Evolutionary conservation across 2,329 filamentous ascomycete species (phyloP).

Genomic region (Catunica adiposa): DNA sequence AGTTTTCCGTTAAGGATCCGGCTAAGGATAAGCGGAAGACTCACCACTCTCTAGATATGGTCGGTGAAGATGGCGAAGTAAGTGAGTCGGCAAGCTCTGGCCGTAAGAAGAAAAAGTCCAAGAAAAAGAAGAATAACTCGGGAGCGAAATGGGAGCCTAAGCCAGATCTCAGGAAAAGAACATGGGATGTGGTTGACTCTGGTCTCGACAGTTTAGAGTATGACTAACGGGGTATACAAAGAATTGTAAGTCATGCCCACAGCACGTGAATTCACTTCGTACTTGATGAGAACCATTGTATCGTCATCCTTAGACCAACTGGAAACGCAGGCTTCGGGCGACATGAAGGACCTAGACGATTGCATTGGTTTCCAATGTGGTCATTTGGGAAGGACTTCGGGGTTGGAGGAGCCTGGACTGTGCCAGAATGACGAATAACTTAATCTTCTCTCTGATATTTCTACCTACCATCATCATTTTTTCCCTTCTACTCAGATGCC

Average conservation of each 20-base stretch:
- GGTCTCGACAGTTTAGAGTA: constrained; percentile 46
- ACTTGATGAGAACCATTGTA: constrained; percentile 71
- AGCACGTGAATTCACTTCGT: constrained; percentile 15
- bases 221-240: constrained; percentile 27
- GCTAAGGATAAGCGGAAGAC: constrained; percentile 1
- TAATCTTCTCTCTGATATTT: constrained; percentile 38
- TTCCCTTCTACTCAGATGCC: no score
- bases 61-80: constrained; percentile 15
- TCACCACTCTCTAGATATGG: not conserved
- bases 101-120: constrained; percentile 20
- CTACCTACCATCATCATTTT: not conserved
- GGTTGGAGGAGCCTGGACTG: constrained; percentile 7
- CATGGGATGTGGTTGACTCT: constrained; percentile 48
- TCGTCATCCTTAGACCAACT: constrained; percentile 96
- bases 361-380: not conserved
- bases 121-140: constrained; percentile 20
- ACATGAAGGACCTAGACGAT: constrained; percentile 2
- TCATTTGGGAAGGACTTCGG: constrained; percentile 6
- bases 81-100: constrained; percentile 2
- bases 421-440: constrained; percentile 22
- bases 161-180: constrained; percentile 47
- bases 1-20: constrained; percentile 11
- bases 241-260: constrained; percentile 16
- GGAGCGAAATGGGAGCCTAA: constrained; percentile 27
- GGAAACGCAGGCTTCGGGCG: constrained; percentile 16